Conservation (phyloP, 768 basidiomycete species). For the Mycena epipterygia region DNA sequence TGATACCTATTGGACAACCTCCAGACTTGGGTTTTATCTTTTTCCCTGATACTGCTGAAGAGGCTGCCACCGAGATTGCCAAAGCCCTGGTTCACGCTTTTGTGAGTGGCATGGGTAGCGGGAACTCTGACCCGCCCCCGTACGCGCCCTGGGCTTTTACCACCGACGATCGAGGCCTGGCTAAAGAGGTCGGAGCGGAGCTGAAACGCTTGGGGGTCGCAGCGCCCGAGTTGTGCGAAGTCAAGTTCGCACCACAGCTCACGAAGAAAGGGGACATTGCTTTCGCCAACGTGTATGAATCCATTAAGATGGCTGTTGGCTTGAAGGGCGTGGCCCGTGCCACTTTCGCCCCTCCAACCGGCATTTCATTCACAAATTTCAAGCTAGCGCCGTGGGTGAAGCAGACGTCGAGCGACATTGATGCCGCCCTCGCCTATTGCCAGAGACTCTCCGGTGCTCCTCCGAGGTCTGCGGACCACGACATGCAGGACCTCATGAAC, state of each 20-base stretch:
- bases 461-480: not conserved
- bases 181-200: constrained; percentile 42
- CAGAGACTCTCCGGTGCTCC: not conserved
- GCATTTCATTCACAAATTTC: not conserved
- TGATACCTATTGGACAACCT: constrained; percentile 36
- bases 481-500: not conserved
- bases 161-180: constrained; percentile 37
- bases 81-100: constrained; percentile 47
- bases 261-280: constrained; percentile 4
- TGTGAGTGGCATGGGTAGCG: constrained; percentile 26
- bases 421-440: not conserved
- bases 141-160: constrained; percentile 30
- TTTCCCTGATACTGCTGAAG: constrained; percentile 48
- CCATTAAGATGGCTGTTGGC: not conserved
- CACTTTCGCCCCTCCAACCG: not conserved
- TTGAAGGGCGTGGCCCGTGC: not conserved
- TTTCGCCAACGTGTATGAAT: not conserved
- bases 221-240: constrained; percentile 41
- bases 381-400: not conserved
- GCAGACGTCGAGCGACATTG: not conserved
- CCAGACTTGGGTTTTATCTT: constrained; percentile 38
- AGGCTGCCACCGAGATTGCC: constrained; percentile 48
- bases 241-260: constrained; percentile 31
- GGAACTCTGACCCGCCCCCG: constrained; percentile 3
- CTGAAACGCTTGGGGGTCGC: constrained; percentile 45